These are phyloP conservation scores for Begonia fuchsioides DNA, from an alignment of 306 rosid genomes.

Conservation along the genomic window DNA sequence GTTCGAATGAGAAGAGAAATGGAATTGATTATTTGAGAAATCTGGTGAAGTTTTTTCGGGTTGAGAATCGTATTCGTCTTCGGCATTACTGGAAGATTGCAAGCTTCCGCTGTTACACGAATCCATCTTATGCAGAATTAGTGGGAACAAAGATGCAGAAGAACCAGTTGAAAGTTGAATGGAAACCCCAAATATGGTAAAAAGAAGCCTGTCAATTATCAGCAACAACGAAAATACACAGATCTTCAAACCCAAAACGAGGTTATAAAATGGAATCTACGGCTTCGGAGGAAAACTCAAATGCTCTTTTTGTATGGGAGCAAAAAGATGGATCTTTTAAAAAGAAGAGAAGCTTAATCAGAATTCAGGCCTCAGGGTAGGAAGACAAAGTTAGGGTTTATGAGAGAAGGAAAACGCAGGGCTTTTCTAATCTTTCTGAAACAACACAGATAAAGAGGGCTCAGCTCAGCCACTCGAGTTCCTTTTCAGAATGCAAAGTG, in stretches of 20 bases:
- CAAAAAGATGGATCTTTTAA: not conserved
- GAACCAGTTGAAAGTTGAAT: too few relatives aligned
- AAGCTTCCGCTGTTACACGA: conserved; percentile 75
- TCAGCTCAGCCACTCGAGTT: conserved; percentile 10
- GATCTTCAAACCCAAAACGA: conserved; percentile 1
- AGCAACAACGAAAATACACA: not conserved
- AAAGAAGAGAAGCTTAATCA: conserved; percentile 4
- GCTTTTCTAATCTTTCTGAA: conserved; percentile 1
- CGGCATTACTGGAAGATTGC: conserved; percentile 79
- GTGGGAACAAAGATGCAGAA: conserved; percentile 12
- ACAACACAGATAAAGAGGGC: too few relatives aligned
- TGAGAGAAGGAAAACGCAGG: conserved; percentile 22
- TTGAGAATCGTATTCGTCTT: conserved; percentile 62
- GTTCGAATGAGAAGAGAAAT: conserved; percentile 9
- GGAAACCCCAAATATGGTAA: not conserved
- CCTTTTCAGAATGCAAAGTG: conserved; percentile 5
- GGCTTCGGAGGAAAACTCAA: conserved; percentile 5
- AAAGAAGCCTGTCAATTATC: not conserved
- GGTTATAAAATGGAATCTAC: conserved; percentile 2
- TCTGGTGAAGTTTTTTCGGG: conserved; percentile 12
- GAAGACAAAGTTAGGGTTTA: not conserved
- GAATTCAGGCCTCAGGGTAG: too few relatives aligned
- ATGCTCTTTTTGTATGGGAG: conserved; percentile 3
- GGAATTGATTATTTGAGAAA: conserved; percentile 20
- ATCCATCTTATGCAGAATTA: conserved; percentile 38